Conservation (phyloP, 176 grass and related monocot species). For the Lolium multiflorum region DNA sequence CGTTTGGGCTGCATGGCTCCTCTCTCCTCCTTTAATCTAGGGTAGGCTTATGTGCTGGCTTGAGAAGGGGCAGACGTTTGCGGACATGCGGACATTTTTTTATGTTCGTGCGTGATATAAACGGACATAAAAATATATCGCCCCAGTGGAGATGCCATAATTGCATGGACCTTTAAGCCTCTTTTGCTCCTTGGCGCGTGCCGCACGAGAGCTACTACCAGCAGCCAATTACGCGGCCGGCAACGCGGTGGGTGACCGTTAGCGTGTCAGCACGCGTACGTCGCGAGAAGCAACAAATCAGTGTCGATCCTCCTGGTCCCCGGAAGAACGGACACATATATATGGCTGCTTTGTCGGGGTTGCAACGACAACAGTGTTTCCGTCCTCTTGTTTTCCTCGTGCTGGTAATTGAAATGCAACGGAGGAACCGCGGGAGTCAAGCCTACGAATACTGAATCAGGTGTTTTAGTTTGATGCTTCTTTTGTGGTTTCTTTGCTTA, state of each 20-base stretch:
- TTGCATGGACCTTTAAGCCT: not conserved
- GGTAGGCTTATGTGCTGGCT: too few species aligned
- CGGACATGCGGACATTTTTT: too few species aligned
- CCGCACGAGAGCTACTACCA: not conserved
- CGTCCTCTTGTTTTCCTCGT: not conserved
- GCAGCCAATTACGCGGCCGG: not conserved
- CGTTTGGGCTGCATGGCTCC: too few species aligned
- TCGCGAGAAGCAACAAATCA: not conserved
- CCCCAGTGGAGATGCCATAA: too few species aligned
- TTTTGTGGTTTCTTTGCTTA: too few species aligned
- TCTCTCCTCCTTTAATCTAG: too few species aligned
- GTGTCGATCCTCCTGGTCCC: not conserved
- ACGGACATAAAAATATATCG: too few species aligned
- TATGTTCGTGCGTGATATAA: too few species aligned
- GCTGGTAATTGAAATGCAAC: not conserved
- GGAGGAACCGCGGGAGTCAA: not conserved
- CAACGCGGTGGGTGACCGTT: not conserved
- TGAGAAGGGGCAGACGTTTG: too few species aligned
- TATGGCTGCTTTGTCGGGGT: not conserved
- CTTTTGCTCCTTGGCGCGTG: not conserved
- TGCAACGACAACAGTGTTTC: not conserved
- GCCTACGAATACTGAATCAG: not conserved
- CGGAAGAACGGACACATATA: not conserved
- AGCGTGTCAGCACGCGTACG: too few species aligned
- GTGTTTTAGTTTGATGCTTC: not conserved